phyloP scores from a whole-genome alignment of 345 rosid genomes.

The Combretum micranthum region DNA sequence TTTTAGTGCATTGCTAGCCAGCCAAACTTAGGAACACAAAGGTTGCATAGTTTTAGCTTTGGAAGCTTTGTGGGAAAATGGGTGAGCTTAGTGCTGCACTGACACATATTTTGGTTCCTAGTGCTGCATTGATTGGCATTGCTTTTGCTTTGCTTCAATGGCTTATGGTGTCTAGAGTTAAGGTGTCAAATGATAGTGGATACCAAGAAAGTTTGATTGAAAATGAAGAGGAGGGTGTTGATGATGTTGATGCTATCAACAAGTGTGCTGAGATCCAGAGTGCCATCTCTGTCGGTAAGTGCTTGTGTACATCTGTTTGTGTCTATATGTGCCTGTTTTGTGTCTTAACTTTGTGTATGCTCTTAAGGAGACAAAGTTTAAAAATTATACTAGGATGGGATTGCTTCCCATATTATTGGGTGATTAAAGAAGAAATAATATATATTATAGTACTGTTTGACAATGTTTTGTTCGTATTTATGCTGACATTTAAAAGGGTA shows the following conservation, averaged over 20 bases:
- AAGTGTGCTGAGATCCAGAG: constrained; percentile 64
- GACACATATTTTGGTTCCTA: constrained; percentile 42
- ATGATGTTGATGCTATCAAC: constrained; percentile 30
- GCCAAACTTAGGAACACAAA: too few relatives aligned
- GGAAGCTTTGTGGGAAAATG: constrained; percentile 19
- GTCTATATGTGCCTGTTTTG: too few relatives aligned
- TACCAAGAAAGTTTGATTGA: constrained; percentile 34
- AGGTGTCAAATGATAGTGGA: constrained; percentile 29
- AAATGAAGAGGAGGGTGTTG: constrained; percentile 46
- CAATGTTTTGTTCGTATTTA: too few relatives aligned
- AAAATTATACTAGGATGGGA: too few relatives aligned
- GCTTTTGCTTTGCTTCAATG: constrained; percentile 60
- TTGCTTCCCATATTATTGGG: too few relatives aligned
- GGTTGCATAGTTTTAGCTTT: too few relatives aligned
- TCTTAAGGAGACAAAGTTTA: too few relatives aligned
- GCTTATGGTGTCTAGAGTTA: constrained; percentile 50
- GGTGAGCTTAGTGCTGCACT: constrained; percentile 30
- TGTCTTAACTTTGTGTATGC: too few relatives aligned
- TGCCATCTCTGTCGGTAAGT: constrained; percentile 59
- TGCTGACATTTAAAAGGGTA: too few relatives aligned
- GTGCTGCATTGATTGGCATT: constrained; percentile 42
- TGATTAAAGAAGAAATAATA: too few relatives aligned
- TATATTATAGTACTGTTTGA: too few relatives aligned
- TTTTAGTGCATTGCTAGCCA: too few relatives aligned
- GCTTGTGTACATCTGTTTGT: neutral